Evolutionary conservation across 1,284 basidiomycete genomes (phyloP).

Genomic region (Ustilago loliicola): DNA sequence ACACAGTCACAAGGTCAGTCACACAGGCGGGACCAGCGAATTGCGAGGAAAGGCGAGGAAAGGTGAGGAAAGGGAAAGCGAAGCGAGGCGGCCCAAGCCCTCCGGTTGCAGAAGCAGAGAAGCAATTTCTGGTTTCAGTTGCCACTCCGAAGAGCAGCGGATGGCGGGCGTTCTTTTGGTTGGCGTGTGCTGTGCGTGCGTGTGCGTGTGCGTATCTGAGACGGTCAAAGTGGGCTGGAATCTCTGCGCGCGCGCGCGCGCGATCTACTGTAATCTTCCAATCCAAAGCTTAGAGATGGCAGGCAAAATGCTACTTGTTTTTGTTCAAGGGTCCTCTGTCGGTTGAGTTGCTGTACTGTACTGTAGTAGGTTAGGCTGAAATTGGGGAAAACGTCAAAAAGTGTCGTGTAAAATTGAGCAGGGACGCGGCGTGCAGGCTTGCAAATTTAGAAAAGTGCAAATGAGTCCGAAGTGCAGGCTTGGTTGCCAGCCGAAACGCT

Average conservation of each 20-base stretch:
- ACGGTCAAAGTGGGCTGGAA: background rate
- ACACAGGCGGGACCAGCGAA: background rate
- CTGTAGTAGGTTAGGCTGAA: background rate
- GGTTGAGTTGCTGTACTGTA: background rate
- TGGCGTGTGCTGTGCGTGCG: conserved; percentile 7
- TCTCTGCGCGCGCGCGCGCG: background rate
- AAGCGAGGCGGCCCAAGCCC: background rate
- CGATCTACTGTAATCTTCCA: background rate
- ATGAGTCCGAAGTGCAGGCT: background rate
- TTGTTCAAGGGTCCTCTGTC: background rate
- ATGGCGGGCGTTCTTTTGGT: background rate
- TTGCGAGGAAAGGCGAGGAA: background rate
- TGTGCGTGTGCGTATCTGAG: background rate
- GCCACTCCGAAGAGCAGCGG: background rate
- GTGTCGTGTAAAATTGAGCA: background rate
- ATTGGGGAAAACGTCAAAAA: conserved; percentile 1
- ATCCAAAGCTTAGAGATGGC: no score
- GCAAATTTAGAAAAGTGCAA: background rate
- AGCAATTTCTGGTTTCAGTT: background rate
- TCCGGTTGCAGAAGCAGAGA: conserved; percentile 3
- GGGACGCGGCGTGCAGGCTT: background rate
- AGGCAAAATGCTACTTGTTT: background rate
- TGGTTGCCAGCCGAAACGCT: background rate
- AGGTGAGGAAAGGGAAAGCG: background rate
- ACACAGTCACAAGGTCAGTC: background rate